Evolutionary conservation across 1,284 basidiomycete genomes (phyloP), one percentile per base, ranked within the genome.

Genomic region (Cutaneotrichosporon cyanovorans): DNA sequence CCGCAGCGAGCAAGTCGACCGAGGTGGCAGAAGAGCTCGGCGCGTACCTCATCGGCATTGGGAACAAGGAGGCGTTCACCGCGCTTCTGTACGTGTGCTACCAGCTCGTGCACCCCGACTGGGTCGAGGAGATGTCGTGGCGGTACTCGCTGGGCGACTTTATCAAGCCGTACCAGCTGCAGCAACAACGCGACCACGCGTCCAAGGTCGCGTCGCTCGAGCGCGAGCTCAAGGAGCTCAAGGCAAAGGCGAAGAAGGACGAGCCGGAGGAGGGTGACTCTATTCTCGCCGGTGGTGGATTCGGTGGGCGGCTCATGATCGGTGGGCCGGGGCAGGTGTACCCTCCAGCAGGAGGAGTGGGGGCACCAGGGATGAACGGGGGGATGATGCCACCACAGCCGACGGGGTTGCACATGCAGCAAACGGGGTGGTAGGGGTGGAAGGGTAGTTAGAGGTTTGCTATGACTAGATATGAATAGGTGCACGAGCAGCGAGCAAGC

Each of bases 11-110:
- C 7, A 76, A 66, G 32, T 81, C 80, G 21, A 82, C 79, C 7
- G 85, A 91, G 46, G 86, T 97, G 30, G 87, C 89, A 3, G 92
- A 99, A 71, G 95, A 97, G 50, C 76, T 98, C 15, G 76, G 96
- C 18, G 83, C 82, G 9, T 98, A 92, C 75, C 92, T 91, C 65
- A 89, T 96, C 56, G 86, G 90, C 68, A 95, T 98, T 55, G 95
- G 95, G 33, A 95, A 93, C 78, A 93, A 91, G 75, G 95, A 98
- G 71, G 93, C 89, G 71, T 97, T 95, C 71, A 84, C 90, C 0
- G 90, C 89, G 1, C 78, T 86, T 60, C 79, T 96, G 32, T 96
- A 82, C 62, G 80, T 87, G 33, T 93, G 88, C 75, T 98, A 92
- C 74, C 92, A 98, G 71, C 77, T 96, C 12, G 74, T 98, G 44